Evolutionary conservation across 2,329 filamentous ascomycete genomes (phyloP).

Genomic region (Ophiostoma australiae): DNA sequence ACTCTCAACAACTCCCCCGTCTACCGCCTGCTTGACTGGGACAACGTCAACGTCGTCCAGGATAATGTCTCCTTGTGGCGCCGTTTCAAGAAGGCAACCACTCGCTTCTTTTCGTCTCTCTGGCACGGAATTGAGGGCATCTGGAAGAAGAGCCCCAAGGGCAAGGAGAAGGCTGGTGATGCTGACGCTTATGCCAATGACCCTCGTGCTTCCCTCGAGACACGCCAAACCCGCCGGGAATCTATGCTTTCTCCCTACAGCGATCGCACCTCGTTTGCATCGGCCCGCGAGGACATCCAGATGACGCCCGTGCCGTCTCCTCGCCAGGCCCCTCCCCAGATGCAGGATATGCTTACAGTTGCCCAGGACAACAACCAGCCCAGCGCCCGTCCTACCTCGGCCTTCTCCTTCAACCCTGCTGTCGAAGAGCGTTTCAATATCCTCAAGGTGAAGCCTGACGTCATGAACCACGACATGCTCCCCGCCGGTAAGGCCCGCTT

Average conservation of each 20-base stretch:
- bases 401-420: conserved; percentile 36
- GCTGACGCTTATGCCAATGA: conserved; percentile 46
- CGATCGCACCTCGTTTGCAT: conserved; percentile 46
- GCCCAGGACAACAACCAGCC: conserved; percentile 36
- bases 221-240: conserved; percentile 50
- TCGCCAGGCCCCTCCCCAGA: conserved; percentile 35
- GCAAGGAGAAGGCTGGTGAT: conserved; percentile 46
- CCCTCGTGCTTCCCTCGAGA: conserved; percentile 62
- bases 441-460: conserved; percentile 46
- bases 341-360: conserved; percentile 37
- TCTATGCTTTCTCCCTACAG: conserved; percentile 50
- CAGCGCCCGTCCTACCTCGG: conserved; percentile 34
- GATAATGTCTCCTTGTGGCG: conserved; percentile 85
- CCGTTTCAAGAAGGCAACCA: conserved; percentile 81
- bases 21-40: conserved; percentile 80
- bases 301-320: conserved; percentile 93
- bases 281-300: conserved; percentile 69
- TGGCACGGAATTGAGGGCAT: conserved; percentile 45
- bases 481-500: conserved; percentile 71
- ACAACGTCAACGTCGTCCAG: conserved; percentile 87
- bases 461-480: conserved; percentile 68
- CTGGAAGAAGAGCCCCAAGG: conserved; percentile 49
- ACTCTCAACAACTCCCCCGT: conserved; percentile 95
- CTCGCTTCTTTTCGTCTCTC: conserved; percentile 53
- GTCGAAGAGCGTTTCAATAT: conserved; percentile 35